Evolutionary conservation across 2,329 filamentous ascomycete species (phyloP), one percentile per base, ranked within the genome.

Genomic region (Trichoderma sp.): DNA sequence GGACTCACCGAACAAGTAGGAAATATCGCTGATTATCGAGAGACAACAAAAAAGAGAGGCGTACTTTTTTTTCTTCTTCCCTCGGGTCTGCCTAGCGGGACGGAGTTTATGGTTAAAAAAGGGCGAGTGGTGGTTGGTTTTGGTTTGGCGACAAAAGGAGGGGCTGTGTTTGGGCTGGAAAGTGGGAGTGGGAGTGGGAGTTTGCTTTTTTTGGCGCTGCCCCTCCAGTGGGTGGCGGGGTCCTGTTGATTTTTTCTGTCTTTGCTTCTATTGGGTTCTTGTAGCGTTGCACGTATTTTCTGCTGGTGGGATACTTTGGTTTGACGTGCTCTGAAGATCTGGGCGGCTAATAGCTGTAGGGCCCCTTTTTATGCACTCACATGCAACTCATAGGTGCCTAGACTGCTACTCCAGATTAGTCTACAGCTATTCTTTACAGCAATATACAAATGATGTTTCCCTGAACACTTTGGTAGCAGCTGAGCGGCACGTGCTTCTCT

Each of bases 121-220:
- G 21, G 21, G 56, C 43, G 56, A 34, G 56, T 34, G 54, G 54
- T 37, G 30, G 21, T 32, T 34, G 56, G 26, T 55, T 55, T 49
- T 49, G 46, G 46, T 49, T 49, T 49, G 46, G 46, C 21, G 39
- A 43, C 46, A 32, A 56, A 43, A 43, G 18, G 30, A 59, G 34
- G 30, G 30, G 32, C 56, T 26, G 39, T 59, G 32, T 34, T 43
- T 59, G 32, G 52, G 52, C 52, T 55, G 52, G 52, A 32, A 55
- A 55, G 52, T 55, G 52, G 52, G 52, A 55, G 52, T 55, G 52
- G 52, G 52, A 55, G 52, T 55, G 52, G 52, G 52, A 55, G 52
- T 55, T 54, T 64, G 14, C 11, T 64, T 51, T 64, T 52, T 14
- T 16, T 51, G 24, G 46, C 49, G 46, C 60, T 37, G 21, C 46